phyloP scores from a whole-genome alignment of 805 yeast species.

The Cyberlindnera bimundalis region DNA sequence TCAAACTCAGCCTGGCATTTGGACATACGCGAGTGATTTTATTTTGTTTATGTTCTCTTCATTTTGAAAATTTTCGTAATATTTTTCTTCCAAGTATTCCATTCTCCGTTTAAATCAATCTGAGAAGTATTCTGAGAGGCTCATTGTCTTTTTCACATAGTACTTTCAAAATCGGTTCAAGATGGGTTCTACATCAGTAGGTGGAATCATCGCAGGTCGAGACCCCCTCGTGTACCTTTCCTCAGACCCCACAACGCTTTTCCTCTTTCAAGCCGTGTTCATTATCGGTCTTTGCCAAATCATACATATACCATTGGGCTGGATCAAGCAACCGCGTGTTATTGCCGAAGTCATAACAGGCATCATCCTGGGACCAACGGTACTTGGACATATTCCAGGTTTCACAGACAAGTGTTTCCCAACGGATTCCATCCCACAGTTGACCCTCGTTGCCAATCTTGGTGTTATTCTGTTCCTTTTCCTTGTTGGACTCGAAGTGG shows the following conservation, averaged over 20 bases:
- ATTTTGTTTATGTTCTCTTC: too few species aligned
- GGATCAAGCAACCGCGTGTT: constrained; percentile 70
- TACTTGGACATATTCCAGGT: constrained; percentile 64
- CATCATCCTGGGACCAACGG: constrained; percentile 71
- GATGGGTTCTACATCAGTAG: constrained; percentile 34
- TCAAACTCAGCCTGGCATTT: too few species aligned
- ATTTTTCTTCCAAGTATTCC: too few species aligned
- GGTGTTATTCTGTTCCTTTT: constrained; percentile 75
- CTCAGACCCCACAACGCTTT: constrained; percentile 60
- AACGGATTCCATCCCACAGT: constrained; percentile 53
- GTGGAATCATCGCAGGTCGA: constrained; percentile 69
- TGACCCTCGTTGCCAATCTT: constrained; percentile 66
- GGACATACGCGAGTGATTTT: too few species aligned
- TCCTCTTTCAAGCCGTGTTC: constrained; percentile 64
- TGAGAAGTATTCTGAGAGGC: too few species aligned
- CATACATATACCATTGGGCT: constrained; percentile 56
- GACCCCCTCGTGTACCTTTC: constrained; percentile 63
- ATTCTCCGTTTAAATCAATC: too few species aligned
- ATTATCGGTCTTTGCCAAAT: constrained; percentile 58
- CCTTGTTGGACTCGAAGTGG: constrained; percentile 78
- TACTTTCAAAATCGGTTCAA: too few species aligned
- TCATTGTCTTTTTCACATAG: too few species aligned
- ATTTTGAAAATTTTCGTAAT: too few species aligned
- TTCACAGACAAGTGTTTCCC: constrained; percentile 69
- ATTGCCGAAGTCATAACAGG: constrained; percentile 82